Conservation (phyloP, 768 basidiomycete genomes). For the Dentipellis fragilis region DNA sequence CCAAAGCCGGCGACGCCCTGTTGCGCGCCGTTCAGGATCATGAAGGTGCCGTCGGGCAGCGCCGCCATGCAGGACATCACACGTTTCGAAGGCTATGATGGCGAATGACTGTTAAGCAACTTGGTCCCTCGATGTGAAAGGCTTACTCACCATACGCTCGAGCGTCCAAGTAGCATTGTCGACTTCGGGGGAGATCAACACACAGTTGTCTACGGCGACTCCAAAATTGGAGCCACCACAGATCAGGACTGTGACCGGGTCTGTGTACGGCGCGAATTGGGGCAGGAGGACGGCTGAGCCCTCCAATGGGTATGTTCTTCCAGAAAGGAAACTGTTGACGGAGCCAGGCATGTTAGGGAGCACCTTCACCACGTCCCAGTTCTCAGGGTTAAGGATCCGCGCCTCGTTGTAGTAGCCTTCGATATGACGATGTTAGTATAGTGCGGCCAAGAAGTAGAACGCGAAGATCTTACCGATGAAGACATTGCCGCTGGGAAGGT, state of each 20-base stretch:
- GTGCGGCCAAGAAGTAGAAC: too few relatives aligned
- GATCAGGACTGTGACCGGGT: conserved; percentile 55
- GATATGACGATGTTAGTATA: not conserved
- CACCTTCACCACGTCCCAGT: conserved; percentile 46
- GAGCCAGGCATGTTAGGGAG: conserved; percentile 70
- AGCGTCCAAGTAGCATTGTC: conserved; percentile 54
- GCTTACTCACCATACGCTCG: conserved; percentile 62
- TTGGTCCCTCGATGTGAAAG: not conserved
- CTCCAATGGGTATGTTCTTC: conserved; percentile 72
- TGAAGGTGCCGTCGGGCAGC: conserved; percentile 64
- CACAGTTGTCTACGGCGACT: conserved; percentile 56
- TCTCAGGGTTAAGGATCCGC: conserved; percentile 57
- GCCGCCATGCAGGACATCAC: conserved; percentile 71
- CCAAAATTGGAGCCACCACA: conserved; percentile 69
- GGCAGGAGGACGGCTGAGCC: conserved; percentile 65
- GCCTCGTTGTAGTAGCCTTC: conserved; percentile 76
- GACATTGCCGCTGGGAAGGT: conserved; percentile 59
- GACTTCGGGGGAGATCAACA: conserved; percentile 57
- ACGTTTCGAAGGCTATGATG: conserved; percentile 48
- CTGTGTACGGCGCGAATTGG: conserved; percentile 62
- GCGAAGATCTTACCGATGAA: conserved; percentile 47
- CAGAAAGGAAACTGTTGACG: conserved; percentile 61
- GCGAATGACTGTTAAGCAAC: not conserved
- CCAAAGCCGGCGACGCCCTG: conserved; percentile 70
- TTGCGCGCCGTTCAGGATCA: conserved; percentile 68